A percentile compares a stretch with the other conserved stretches of the same genome.
phyloP scores from a whole-genome alignment of 2,329 filamentous ascomycete genomes.

The Sporothrix brasiliensis region DNA sequence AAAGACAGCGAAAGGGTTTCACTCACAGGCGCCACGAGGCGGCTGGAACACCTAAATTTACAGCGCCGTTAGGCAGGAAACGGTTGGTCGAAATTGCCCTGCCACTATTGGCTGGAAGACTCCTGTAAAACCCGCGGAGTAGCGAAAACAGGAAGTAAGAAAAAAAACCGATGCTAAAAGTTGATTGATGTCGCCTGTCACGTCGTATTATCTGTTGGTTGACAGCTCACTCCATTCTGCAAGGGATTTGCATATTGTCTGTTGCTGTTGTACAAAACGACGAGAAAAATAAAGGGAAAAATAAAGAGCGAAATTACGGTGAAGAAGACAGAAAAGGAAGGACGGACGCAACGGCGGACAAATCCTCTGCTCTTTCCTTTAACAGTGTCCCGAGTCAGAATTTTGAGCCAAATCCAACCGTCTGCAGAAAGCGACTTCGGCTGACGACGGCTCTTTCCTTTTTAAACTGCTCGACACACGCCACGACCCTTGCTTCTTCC shows the following conservation, averaged over 20 bases:
- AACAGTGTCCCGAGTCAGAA: constrained; percentile 8
- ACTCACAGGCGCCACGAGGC: neutral
- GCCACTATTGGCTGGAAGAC: constrained; percentile 23
- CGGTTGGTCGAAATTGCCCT: constrained; percentile 14
- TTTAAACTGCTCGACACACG: neutral
- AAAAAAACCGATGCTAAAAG: constrained; percentile 1
- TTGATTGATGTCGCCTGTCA: neutral
- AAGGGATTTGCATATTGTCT: constrained; percentile 10
- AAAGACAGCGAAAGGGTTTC: neutral
- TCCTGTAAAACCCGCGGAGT: constrained; percentile 28
- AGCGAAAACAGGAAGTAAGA: constrained; percentile 17
- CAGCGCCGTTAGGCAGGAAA: constrained; percentile 4
- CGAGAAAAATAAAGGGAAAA: neutral
- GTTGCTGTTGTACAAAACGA: neutral
- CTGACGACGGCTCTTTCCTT: constrained; percentile 5
- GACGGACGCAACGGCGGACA: neutral
- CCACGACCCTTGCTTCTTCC: neutral
- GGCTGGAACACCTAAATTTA: constrained; percentile 21
- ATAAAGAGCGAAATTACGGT: neutral
- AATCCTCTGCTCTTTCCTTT: constrained; percentile 2
- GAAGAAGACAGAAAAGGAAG: neutral
- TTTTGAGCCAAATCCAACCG: constrained; percentile 3
- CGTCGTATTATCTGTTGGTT: constrained; percentile 4
- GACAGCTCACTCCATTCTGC: constrained; percentile 18
- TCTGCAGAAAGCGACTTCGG: constrained; percentile 3